Evolutionary conservation across 768 basidiomycete genomes (phyloP).

Genomic region (Leucogyrophana mollusca): DNA sequence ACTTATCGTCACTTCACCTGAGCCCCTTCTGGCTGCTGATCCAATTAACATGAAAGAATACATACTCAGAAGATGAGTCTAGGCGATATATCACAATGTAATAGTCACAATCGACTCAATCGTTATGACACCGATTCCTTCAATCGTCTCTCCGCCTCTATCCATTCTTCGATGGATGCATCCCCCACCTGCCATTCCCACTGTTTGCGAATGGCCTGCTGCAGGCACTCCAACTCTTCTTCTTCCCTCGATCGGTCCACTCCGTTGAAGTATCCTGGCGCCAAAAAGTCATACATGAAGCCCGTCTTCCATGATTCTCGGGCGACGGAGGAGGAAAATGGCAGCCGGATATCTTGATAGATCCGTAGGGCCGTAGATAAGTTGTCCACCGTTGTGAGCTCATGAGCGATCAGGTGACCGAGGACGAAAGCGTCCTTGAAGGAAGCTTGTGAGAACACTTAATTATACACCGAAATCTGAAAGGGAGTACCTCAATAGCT

Average conservation of each 20-base stretch:
- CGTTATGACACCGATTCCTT: neutral
- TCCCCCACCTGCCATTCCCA: constrained; percentile 15
- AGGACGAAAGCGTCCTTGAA: constrained; percentile 23
- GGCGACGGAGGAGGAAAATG: constrained; percentile 13
- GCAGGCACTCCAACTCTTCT: constrained; percentile 15
- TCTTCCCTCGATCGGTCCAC: constrained; percentile 2
- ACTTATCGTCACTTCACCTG: too few species aligned
- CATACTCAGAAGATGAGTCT: too few species aligned
- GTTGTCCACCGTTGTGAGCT: constrained; percentile 6
- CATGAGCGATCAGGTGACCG: constrained; percentile 16
- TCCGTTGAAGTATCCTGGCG: constrained; percentile 22
- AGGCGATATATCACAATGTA: too few species aligned
- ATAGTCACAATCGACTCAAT: too few species aligned
- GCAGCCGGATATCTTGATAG: constrained; percentile 19
- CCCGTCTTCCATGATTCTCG: constrained; percentile 14
- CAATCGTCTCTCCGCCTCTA: constrained; percentile 13
- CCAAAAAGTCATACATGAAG: constrained; percentile 16
- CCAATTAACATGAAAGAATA: too few species aligned
- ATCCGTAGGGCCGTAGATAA: constrained; percentile 11
- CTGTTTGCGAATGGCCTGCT: constrained; percentile 9
- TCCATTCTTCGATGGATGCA: constrained; percentile 13
- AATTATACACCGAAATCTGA: neutral
- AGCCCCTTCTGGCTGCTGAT: too few species aligned
- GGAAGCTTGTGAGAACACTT: neutral
- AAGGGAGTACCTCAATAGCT: constrained; percentile 20